A percentile compares a stretch with the other conserved stretches of the same genome.
Evolutionary conservation across 805 yeast species (phyloP).

Genomic region (Teunomyces panamensis): DNA sequence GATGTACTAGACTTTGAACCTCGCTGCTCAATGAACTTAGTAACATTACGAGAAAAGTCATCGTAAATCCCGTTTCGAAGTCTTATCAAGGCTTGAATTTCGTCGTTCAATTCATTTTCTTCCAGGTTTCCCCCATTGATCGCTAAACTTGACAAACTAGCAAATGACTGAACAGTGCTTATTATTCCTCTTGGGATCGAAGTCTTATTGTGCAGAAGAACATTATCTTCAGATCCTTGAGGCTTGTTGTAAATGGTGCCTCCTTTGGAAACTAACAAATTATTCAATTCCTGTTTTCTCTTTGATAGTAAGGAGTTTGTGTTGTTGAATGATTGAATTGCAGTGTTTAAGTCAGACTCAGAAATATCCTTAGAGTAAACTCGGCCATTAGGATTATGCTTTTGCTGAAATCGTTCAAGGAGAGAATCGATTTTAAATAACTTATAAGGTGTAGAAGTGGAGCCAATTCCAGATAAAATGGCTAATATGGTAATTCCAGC

Average conservation of each 20-base stretch:
- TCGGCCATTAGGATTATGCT: constrained; percentile 4
- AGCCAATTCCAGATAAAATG: constrained; percentile 50
- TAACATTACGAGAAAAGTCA: constrained; percentile 24
- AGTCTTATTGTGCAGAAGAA: constrained; percentile 8
- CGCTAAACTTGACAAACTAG: constrained; percentile 23
- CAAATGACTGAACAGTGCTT: constrained; percentile 41
- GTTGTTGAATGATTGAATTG: constrained; percentile 40
- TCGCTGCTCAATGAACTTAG: constrained; percentile 15
- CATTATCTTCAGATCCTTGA: constrained; percentile 8
- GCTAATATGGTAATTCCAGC: constrained; percentile 52
- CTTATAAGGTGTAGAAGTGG: constrained; percentile 43
- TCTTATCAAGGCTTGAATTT: constrained; percentile 34
- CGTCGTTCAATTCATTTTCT: constrained; percentile 34
- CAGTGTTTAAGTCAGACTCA: constrained; percentile 30
- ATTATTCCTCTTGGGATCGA: constrained; percentile 30
- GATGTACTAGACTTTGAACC: not conserved
- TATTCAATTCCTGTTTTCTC: constrained; percentile 31
- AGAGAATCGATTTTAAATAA: constrained; percentile 12
- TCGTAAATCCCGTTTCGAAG: constrained; percentile 29
- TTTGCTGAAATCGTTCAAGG: not conserved
- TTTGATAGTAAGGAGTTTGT: constrained; percentile 33
- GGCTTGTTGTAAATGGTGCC: constrained; percentile 27
- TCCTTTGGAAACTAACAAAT: constrained; percentile 14
- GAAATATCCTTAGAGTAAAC: constrained; percentile 15
- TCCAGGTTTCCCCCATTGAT: constrained; percentile 18